Evolutionary conservation across 768 basidiomycete genomes (phyloP), one percentile per base, ranked within the genome.

Genomic region (Cystobasidium onofrii): DNA sequence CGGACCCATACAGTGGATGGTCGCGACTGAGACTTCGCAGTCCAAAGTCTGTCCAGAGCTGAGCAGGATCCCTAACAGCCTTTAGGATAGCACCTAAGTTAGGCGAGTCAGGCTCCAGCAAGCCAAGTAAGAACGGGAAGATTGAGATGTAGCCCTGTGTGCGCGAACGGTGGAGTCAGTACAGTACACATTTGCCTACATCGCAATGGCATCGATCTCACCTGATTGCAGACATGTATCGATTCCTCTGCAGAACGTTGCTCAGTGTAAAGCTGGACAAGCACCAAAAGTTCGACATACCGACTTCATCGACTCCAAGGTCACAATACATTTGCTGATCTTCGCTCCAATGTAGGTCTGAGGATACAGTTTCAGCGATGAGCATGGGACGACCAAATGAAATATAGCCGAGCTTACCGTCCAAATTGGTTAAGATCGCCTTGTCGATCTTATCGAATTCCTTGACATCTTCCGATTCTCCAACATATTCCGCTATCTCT

Each of bases 271-370:
- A 62, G 33, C 2, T 39, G 76, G 7, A 2, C 20, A 23, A 36
- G 2, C 46, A 6, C 41, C 13, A 12, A 20, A 13, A 60, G 6
- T 25, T 54, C 44, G 10, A 33, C 81, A 55, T 76, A 92, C 93
- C 93, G 61, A 96, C 90, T 18, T 88, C 86, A 80, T 91, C 86
- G 44, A 97, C 87, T 66, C 87, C 86, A 25, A 87, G 87, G 80
- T 98, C 94, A 79, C 94, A 98, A 78, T 95, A 98, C 90, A 95
- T 93, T 79, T 91, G 83, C 52, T 88, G 80, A 69, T 90, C 87
- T 75, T 92, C 89, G 80, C 85, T 90, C 94, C 94, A 97, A 77
- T 97, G 94, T 57, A 97, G 83, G 82, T 95, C 94, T 92, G 52
- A 1, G n/a, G n/a, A 39, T 15, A 39, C 20, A 67, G 66, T 27